Evolutionary conservation across 305 asterid genomes (phyloP).

Genomic region (Fraxinus angustifolia): DNA sequence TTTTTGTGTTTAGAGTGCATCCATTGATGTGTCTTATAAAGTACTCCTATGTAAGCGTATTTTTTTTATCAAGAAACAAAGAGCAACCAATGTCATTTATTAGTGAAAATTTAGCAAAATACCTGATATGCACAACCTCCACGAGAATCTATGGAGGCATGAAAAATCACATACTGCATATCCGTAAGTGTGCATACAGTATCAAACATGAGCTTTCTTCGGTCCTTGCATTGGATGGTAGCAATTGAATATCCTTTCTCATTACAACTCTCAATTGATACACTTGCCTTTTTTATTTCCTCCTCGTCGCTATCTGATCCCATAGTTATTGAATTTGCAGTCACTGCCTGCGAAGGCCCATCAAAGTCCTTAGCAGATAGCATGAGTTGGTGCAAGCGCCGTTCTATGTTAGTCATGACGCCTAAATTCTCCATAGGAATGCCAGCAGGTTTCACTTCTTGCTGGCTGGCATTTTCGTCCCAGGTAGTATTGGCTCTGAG

Average conservation of each 20-base stretch:
- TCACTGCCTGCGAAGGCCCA: constrained; percentile 16
- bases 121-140: constrained; percentile 69
- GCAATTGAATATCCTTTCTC: constrained; percentile 74
- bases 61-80: neutral
- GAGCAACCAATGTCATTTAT: neutral
- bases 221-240: constrained; percentile 58
- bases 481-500: constrained; percentile 51
- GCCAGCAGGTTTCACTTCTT: constrained; percentile 51
- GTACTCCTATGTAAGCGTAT: constrained; percentile 47
- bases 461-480: constrained; percentile 33
- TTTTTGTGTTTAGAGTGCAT: constrained; percentile 43
- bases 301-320: constrained; percentile 24
- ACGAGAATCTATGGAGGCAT: constrained; percentile 67
- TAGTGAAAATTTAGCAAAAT: neutral
- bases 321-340: neutral
- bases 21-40: constrained; percentile 68
- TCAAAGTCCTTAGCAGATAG: constrained; percentile 57
- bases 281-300: constrained; percentile 34
- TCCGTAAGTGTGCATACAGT: constrained; percentile 79
- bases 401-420: constrained; percentile 51
- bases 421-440: constrained; percentile 39
- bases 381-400: constrained; percentile 79
- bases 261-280: constrained; percentile 53
- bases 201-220: constrained; percentile 80
- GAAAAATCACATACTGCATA: constrained; percentile 69